phyloP scores from a whole-genome alignment of 1,139 yeast species.

The Blastobotrys persicus region DNA sequence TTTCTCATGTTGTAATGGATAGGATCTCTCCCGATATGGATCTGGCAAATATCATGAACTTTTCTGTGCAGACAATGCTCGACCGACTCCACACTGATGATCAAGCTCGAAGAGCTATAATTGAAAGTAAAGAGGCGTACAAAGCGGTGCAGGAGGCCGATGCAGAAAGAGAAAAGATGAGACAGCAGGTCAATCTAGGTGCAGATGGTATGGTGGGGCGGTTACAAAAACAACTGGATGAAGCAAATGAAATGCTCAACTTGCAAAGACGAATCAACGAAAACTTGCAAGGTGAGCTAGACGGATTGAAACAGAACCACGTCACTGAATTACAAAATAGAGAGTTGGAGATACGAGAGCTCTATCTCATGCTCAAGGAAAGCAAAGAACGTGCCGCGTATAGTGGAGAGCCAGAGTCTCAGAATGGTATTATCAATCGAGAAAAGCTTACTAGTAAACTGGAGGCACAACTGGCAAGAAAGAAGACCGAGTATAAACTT shows the following conservation, averaged over 20 bases:
- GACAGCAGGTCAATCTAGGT: conserved; percentile 71
- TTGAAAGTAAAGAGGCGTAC: conserved; percentile 66
- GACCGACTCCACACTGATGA: conserved; percentile 88
- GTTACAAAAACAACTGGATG: conserved; percentile 65
- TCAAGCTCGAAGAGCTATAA: conserved; percentile 74
- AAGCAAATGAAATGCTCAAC: conserved; percentile 65
- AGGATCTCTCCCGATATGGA: conserved; percentile 50
- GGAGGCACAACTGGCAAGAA: conserved; percentile 59
- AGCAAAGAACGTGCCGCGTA: conserved; percentile 36
- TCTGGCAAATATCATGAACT: conserved; percentile 73
- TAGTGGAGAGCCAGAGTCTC: conserved; percentile 7
- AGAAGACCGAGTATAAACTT: conserved; percentile 58
- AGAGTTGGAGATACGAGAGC: conserved; percentile 84
- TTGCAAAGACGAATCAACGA: conserved; percentile 69
- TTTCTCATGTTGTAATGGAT: conserved; percentile 72
- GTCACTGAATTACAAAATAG: conserved; percentile 78
- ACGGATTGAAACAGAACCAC: conserved; percentile 64
- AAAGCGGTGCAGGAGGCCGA: conserved; percentile 74
- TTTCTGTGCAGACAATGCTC: conserved; percentile 75
- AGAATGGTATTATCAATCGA: conserved; percentile 36
- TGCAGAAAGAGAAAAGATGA: conserved; percentile 81
- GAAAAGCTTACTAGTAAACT: conserved; percentile 44
- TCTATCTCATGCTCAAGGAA: conserved; percentile 61
- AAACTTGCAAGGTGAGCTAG: conserved; percentile 62
- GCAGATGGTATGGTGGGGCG: conserved; percentile 81